These are phyloP conservation scores for Ceratobasidium sp. DNA, from an alignment of 1,284 basidiomycete genomes.

Conservation along the genomic window DNA sequence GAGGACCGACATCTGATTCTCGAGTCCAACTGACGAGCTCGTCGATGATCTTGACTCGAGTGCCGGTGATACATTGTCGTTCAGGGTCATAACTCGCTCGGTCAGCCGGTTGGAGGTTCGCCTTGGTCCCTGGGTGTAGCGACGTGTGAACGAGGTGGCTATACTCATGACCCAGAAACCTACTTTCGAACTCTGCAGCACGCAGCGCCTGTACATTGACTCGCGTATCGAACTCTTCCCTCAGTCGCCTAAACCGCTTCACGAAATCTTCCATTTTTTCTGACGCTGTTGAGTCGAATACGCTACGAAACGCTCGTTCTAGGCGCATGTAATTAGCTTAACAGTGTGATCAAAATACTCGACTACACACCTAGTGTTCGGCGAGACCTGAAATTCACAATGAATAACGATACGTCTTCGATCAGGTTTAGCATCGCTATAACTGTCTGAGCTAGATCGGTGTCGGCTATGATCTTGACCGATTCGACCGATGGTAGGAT, in stretches of 20 bases:
- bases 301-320: neutral
- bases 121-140: neutral
- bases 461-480: neutral
- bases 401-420: constrained; percentile 12
- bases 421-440: neutral
- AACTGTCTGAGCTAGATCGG: neutral
- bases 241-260: neutral
- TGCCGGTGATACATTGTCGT: neutral
- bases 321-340: neutral
- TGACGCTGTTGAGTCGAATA: neutral
- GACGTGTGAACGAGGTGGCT: no score
- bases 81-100: neutral
- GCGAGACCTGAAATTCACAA: neutral
- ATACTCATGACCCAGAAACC: neutral
- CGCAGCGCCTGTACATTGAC: neutral
- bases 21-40: neutral
- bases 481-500: neutral
- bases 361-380: neutral
- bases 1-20: neutral
- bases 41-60: neutral
- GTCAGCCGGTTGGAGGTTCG: neutral
- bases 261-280: neutral
- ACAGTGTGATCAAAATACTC: neutral
- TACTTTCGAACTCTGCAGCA: neutral
- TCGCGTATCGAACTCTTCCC: neutral